Percentiles rank a stretch among this genome's conserved stretches.
Evolutionary conservation across 2,329 filamentous ascomycete species (phyloP).

Genomic region (Monilinia aucupariae): DNA sequence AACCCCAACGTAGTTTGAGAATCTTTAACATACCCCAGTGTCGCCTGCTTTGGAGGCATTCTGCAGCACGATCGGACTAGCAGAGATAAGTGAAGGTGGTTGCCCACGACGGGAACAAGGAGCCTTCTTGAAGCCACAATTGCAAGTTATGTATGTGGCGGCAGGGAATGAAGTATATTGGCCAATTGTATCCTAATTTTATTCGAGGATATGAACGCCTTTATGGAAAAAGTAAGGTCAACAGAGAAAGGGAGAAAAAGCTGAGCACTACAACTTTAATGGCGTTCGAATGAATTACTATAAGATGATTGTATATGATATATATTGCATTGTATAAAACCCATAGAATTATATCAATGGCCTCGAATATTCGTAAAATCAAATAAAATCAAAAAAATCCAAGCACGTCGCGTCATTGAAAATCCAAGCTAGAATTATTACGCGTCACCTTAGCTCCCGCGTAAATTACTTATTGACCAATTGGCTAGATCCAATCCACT

Average conservation of each 20-base stretch:
- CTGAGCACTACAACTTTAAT: neutral
- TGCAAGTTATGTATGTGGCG: neutral
- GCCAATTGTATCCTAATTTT: conserved; percentile 1
- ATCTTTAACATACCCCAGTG: conserved; percentile 78
- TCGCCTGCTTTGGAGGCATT: conserved; percentile 56
- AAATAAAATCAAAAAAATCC: neutral
- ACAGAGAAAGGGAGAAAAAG: neutral
- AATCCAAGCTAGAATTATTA: neutral
- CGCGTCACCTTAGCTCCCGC: conserved; percentile 6
- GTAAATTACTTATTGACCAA: conserved; percentile 1
- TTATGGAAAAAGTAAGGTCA: neutral
- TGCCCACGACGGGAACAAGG: conserved; percentile 17
- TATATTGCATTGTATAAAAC: neutral
- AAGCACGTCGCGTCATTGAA: conserved; percentile 5
- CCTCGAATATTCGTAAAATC: neutral
- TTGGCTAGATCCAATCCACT: neutral
- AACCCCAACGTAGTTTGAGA: conserved; percentile 72
- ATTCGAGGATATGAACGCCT: neutral
- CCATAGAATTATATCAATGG: neutral
- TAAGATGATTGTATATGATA: neutral
- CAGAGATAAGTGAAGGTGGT: conserved; percentile 21
- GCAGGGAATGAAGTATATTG: neutral
- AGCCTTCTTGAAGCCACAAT: conserved; percentile 33
- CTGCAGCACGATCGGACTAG: conserved; percentile 22
- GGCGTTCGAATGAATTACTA: neutral